Base-by-base conservation (phyloP, 768 basidiomycete genomes). In the Trametopsis cervina region DNA sequence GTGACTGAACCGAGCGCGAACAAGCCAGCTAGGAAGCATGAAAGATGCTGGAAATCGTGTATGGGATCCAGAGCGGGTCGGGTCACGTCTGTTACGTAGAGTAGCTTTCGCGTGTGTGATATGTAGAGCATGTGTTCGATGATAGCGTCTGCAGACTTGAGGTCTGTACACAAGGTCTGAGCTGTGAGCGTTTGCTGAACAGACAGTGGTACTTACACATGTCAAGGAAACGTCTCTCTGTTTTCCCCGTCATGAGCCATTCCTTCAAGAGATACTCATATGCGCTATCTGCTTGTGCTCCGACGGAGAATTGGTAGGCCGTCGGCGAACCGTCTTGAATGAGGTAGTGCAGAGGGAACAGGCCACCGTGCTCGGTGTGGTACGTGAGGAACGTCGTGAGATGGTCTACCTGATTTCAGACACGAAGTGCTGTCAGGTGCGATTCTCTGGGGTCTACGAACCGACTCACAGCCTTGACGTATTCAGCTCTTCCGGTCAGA, bases 261-360 rank as follows among this genome's bases (percentile, higher is more conserved):
- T 83, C 77, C 58, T 89, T 89, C 47, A 89, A 73, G 39, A 85
- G 73, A 57, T 89, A 89, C 62, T 89, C 87, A 51, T 89, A 84
- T 11, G 78, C 77, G 57, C 87, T 89, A 56, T 89, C 87, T 20
- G 47, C 23, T 38, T 36, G 38, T 35, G 49, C 53, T 18, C 53
- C 53, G 11, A 54, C 53, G 5, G 53, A 54, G 57, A 24, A 68
- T 25, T n/a, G 4, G n/a, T 15, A 26, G 1, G 33, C 33, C 4
- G 42, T 15, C 10, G 29, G 33, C 21, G 29, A 35, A 2, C 54
- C 60, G 4, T 54, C 54, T 2, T 4, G 23, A 1, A 57, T 24
- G 6, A 21, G 35, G 58, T 50, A 61, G 10, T 48, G 54, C 5
- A 58, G 57, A 1, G 60, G 45, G 38, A 59, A 59, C 27, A 51